Percentiles rank a stretch among this genome's conserved stretches.
Evolutionary conservation across 331 rosid genomes (phyloP).

Genomic region (Malus hybrid): DNA sequence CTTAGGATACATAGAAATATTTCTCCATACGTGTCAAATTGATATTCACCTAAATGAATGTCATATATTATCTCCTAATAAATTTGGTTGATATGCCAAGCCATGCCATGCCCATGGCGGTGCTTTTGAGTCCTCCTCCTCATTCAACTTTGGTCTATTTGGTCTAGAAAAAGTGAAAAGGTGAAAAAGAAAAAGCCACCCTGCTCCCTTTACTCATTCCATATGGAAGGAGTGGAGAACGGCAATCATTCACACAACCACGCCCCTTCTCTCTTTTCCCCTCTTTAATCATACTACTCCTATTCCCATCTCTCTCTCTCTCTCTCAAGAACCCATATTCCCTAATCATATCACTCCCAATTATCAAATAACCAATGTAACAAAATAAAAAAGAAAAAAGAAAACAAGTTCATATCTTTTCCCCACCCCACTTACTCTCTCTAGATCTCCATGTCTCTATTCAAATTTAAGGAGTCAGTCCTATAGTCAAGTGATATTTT

Average conservation of each 20-base stretch:
- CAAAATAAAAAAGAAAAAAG: background rate
- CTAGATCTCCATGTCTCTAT: background rate
- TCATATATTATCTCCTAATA: no score
- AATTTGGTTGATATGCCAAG: no score
- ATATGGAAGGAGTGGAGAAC: constrained; percentile 32
- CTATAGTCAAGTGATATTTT: no score
- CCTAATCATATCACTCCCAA: constrained; percentile 1
- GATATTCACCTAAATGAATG: no score
- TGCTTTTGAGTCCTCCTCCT: background rate
- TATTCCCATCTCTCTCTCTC: background rate
- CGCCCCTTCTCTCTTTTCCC: constrained; percentile 8
- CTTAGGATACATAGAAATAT: no score
- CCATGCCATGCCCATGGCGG: background rate
- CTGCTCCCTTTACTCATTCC: constrained; percentile 26
- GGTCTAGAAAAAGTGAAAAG: constrained; percentile 12
- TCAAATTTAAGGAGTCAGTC: background rate
- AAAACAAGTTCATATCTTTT: background rate
- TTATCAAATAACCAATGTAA: background rate
- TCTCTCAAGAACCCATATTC: background rate
- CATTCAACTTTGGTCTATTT: background rate
- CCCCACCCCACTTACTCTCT: background rate
- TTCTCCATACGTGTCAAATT: no score
- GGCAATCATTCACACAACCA: constrained; percentile 59
- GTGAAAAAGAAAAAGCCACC: background rate
- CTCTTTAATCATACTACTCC: constrained; percentile 45